These are phyloP conservation scores for Spongiforma sp. DNA, from an alignment of 1,284 basidiomycete species.

Conservation along the genomic window DNA sequence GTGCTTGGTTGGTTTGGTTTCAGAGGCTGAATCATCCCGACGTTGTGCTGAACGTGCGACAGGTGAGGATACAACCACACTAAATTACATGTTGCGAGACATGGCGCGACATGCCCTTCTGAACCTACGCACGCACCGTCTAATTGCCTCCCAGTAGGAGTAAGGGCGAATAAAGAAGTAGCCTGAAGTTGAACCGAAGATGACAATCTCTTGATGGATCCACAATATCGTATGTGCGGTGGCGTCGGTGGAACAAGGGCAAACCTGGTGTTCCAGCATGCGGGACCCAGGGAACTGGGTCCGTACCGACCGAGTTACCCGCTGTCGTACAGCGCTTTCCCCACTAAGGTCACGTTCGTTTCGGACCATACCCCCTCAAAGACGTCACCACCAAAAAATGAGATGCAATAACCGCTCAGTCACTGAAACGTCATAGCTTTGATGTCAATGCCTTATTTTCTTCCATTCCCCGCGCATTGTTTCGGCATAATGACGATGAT, in stretches of 20 bases:
- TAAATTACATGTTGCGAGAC: too few species aligned
- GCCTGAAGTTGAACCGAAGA: too few species aligned
- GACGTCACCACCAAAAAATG: conserved; percentile 6
- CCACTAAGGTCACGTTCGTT: not conserved
- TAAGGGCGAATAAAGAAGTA: too few species aligned
- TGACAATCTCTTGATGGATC: conserved; percentile 11
- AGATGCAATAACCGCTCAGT: not conserved
- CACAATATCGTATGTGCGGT: not conserved
- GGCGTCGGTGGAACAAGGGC: conserved; percentile 10
- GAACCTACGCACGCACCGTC: too few species aligned
- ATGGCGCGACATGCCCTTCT: too few species aligned
- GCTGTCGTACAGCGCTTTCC: not conserved
- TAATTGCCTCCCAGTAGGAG: too few species aligned
- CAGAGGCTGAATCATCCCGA: too few species aligned
- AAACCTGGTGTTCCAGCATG: not conserved
- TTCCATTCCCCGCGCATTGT: not conserved
- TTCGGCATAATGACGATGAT: not conserved
- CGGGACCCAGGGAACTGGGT: conserved; percentile 1
- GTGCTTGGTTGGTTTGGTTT: too few species aligned
- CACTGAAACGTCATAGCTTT: conserved; percentile 2
- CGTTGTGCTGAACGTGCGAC: too few species aligned
- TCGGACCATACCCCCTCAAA: not conserved
- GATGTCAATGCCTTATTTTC: not conserved
- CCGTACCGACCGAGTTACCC: not conserved
- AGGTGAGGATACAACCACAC: too few species aligned